Evolutionary conservation across 2,329 filamentous ascomycete species (phyloP).

Genomic region (Lasiodiplodia citricola): DNA sequence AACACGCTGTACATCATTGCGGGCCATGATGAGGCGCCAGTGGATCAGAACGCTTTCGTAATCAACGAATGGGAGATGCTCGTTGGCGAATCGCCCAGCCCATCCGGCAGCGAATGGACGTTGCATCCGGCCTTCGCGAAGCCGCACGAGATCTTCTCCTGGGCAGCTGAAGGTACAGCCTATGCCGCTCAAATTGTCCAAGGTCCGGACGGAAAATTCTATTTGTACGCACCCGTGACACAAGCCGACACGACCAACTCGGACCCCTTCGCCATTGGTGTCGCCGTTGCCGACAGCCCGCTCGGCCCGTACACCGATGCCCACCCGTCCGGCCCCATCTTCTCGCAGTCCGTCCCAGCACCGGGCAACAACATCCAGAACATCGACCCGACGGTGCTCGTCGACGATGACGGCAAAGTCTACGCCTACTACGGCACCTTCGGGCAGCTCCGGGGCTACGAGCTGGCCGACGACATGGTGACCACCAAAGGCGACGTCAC

Average conservation of each 20-base stretch:
- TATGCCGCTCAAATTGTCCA: conserved; percentile 47
- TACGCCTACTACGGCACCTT: conserved; percentile 50
- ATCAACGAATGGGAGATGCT: conserved; percentile 49
- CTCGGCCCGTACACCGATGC: conserved; percentile 46
- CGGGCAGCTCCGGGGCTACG: conserved; percentile 41
- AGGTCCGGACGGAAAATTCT: conserved; percentile 43
- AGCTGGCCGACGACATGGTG: conserved; percentile 46
- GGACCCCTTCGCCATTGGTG: conserved; percentile 48
- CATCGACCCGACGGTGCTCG: conserved; percentile 48
- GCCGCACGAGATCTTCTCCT: conserved; percentile 43
- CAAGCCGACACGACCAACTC: conserved; percentile 35
- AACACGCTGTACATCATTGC: conserved; percentile 46
- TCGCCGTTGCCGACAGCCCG: conserved; percentile 44
- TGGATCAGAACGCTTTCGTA: conserved; percentile 39
- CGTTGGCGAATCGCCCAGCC: conserved; percentile 33
- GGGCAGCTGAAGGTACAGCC: conserved; percentile 42
- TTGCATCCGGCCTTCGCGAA: conserved; percentile 39
- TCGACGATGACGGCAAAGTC: conserved; percentile 42
- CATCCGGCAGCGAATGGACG: conserved; percentile 42
- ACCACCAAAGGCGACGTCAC: conserved; percentile 37
- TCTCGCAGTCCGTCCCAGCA: conserved; percentile 42
- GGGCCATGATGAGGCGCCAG: conserved; percentile 42
- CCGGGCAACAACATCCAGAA: conserved; percentile 47
- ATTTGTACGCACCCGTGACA: conserved; percentile 45
- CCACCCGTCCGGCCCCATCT: conserved; percentile 43